phyloP scores from a whole-genome alignment of 768 basidiomycete species.

The Lactarius akahatsu region DNA sequence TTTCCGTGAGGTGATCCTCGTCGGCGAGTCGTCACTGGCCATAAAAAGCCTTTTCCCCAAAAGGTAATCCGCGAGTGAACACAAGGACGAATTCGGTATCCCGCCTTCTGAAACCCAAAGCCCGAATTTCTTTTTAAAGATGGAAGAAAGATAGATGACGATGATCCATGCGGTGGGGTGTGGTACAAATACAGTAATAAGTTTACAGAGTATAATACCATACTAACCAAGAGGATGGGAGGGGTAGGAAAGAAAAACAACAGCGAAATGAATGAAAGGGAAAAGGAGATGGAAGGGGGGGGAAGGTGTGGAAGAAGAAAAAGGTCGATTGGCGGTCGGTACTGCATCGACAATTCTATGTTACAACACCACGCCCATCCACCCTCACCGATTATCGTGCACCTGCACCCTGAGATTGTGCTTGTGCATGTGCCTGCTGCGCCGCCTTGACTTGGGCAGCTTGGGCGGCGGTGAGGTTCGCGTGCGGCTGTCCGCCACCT shows the following conservation, averaged over 20 bases:
- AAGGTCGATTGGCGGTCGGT: background rate
- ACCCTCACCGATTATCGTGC: constrained; percentile 9
- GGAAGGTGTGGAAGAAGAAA: background rate
- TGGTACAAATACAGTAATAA: constrained; percentile 21
- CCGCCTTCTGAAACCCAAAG: background rate
- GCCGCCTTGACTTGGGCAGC: constrained; percentile 15
- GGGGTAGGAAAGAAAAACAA: background rate
- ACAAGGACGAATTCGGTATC: constrained; percentile 2
- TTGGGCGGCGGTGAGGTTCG: background rate
- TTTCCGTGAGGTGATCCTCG: too few relatives aligned
- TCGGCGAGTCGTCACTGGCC: too few relatives aligned
- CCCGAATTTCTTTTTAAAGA: background rate
- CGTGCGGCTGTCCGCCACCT: constrained; percentile 5
- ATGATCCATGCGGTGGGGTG: constrained; percentile 7
- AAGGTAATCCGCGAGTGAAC: background rate
- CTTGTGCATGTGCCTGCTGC: constrained; percentile 18
- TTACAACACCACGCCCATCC: background rate
- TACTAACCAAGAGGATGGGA: background rate
- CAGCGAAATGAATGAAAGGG: background rate
- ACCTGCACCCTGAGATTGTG: constrained; percentile 27
- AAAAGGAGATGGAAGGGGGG: background rate
- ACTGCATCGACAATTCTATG: background rate
- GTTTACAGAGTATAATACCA: constrained; percentile 19
- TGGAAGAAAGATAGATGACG: background rate
- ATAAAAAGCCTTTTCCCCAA: background rate